Evolutionary conservation across 2,329 filamentous ascomycete genomes (phyloP).

Genomic region (Nemania sp.): DNA sequence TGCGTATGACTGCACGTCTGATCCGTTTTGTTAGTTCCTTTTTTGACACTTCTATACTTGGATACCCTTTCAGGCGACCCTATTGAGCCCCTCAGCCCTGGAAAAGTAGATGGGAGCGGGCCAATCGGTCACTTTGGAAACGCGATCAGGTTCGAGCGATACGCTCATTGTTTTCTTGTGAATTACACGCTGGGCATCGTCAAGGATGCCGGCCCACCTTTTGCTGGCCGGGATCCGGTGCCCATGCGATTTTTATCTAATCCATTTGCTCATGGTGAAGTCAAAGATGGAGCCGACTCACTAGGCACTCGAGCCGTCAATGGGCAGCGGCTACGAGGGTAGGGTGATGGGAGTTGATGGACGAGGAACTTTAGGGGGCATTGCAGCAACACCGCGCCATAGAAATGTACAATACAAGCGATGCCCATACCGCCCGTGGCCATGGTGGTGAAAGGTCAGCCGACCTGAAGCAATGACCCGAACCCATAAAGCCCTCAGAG

Average conservation of each 20-base stretch:
- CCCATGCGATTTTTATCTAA: conserved; percentile 50
- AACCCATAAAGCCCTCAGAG: conserved; percentile 43
- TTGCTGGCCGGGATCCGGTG: conserved; percentile 51
- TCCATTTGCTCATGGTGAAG: conserved; percentile 46
- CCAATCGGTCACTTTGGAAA: conserved; percentile 45
- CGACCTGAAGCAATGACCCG: conserved; percentile 31
- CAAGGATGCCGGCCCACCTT: conserved; percentile 50
- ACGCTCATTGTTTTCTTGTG: conserved; percentile 50
- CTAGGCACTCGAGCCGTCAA: conserved; percentile 39
- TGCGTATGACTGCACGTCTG: conserved; percentile 51
- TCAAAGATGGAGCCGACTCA: conserved; percentile 35
- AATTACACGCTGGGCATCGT: conserved; percentile 49
- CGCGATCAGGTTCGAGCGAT: conserved; percentile 47
- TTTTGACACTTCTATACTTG: conserved; percentile 54
- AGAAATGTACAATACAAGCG: conserved; percentile 49
- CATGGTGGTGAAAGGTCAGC: conserved; percentile 40
- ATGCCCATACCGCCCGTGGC: conserved; percentile 44
- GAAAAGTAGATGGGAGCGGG: conserved; percentile 41
- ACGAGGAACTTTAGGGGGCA: conserved; percentile 41
- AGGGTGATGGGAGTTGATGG: conserved; percentile 41
- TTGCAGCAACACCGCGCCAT: conserved; percentile 41
- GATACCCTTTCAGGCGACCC: conserved; percentile 59
- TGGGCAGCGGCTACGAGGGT: conserved; percentile 43
- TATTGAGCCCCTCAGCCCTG: conserved; percentile 37
- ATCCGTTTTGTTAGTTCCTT: conserved; percentile 45